Evolutionary conservation across 2,329 filamentous ascomycete genomes (phyloP).

Genomic region (Monilinia polystroma): DNA sequence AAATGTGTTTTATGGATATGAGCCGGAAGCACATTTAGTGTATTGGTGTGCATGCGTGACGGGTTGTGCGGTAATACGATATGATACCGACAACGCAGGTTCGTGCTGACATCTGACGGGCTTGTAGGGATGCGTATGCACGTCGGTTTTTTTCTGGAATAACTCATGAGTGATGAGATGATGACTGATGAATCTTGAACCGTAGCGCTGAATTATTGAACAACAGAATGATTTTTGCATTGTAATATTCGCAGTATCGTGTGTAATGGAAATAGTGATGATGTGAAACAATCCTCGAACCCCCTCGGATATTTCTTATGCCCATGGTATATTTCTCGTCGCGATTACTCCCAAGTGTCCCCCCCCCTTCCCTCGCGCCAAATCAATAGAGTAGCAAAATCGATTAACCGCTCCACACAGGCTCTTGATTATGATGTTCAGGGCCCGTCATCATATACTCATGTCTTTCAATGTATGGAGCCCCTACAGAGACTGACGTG

Average conservation of each 20-base stretch:
- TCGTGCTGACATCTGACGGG: constrained; percentile 12
- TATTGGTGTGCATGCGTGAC: not conserved
- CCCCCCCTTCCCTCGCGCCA: not conserved
- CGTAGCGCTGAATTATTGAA: not conserved
- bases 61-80: not conserved
- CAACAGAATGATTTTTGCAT: not conserved
- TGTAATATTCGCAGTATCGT: not conserved
- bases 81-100: constrained; percentile 8
- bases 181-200: constrained; percentile 1
- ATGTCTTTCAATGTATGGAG: constrained; percentile 26
- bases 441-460: constrained; percentile 29
- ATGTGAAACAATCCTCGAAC: not conserved
- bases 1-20: not conserved
- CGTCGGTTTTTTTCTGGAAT: constrained; percentile 2
- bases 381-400: not conserved
- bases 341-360: not conserved
- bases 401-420: constrained; percentile 27
- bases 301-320: not conserved
- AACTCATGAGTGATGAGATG: not conserved
- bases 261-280: not conserved
- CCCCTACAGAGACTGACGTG: constrained; percentile 31
- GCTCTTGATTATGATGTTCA: constrained; percentile 25
- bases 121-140: constrained; percentile 3
- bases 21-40: not conserved
- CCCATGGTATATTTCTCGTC: constrained; percentile 6